These are phyloP conservation scores for Fragosphaeria purpurea DNA, from an alignment of 2,329 filamentous ascomycete species.

Conservation along the genomic window DNA sequence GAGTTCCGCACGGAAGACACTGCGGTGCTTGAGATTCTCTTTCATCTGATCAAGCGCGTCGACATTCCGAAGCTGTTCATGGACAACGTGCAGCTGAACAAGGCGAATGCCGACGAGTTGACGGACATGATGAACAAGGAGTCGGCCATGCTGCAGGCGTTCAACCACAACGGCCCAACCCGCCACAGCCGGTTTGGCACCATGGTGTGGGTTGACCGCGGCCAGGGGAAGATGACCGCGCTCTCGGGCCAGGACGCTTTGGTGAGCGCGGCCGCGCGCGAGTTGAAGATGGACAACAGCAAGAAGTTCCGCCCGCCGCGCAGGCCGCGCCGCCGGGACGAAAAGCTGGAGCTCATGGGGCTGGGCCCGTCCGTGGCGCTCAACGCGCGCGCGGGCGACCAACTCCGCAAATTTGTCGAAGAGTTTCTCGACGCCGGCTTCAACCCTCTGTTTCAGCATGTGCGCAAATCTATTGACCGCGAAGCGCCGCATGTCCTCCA, in stretches of 20 bases:
- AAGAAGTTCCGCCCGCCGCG: slow-evolving; percentile 86
- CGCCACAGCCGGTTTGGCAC: slow-evolving; percentile 91
- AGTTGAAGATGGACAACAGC: slow-evolving; percentile 80
- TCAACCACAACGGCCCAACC: slow-evolving; percentile 69
- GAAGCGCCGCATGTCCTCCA: slow-evolving; percentile 73
- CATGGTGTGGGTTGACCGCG: slow-evolving; percentile 92
- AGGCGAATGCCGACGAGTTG: slow-evolving; percentile 63
- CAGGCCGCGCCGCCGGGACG: slow-evolving; percentile 48
- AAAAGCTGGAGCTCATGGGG: slow-evolving; percentile 55
- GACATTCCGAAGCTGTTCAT: slow-evolving; percentile 79
- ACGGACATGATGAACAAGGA: slow-evolving; percentile 70
- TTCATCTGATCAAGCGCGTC: slow-evolving; percentile 85
- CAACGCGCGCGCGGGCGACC: slow-evolving; percentile 61
- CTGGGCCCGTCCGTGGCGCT: slow-evolving; percentile 57
- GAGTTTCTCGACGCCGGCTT: slow-evolving; percentile 94
- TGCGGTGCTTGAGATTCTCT: slow-evolving; percentile 81
- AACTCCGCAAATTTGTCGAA: slow-evolving; percentile 73
- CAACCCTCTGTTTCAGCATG: slow-evolving; percentile 77
- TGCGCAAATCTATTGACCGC: slow-evolving; percentile 82
- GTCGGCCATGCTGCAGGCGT: slow-evolving; percentile 66
- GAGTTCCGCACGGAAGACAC: slow-evolving; percentile 87
- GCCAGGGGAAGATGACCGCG: slow-evolving; percentile 73
- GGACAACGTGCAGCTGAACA: slow-evolving; percentile 61
- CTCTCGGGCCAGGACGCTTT: slow-evolving; percentile 84
- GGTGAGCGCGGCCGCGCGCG: slow-evolving; percentile 57